Conservation (phyloP, 2,329 filamentous ascomycete species). For the Pseudocercospora fuligena region DNA sequence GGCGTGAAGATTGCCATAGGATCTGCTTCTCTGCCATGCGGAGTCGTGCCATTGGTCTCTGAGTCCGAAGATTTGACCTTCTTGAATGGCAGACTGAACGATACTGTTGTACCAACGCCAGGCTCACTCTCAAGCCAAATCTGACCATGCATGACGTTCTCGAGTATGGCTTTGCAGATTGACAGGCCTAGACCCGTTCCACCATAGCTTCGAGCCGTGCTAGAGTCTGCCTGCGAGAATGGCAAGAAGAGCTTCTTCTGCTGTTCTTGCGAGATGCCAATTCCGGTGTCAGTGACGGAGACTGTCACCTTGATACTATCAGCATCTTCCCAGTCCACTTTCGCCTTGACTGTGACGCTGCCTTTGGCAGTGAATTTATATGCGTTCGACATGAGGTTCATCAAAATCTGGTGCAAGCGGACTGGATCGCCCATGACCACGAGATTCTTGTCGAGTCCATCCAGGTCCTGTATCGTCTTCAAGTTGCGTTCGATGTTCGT, state of each 20-base stretch:
- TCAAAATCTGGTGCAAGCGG: conserved; percentile 59
- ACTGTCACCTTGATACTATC: conserved; percentile 77
- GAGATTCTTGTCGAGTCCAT: conserved; percentile 59
- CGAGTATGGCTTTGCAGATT: conserved; percentile 92
- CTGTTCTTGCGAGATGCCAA: conserved; percentile 83
- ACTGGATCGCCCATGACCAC: conserved; percentile 58
- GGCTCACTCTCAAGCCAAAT: conserved; percentile 82
- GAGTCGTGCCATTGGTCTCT: conserved; percentile 28
- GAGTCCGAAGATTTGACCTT: conserved; percentile 68
- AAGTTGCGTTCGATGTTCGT: conserved; percentile 66
- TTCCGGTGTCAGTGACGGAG: conserved; percentile 87
- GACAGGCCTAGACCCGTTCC: conserved; percentile 89
- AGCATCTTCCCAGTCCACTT: conserved; percentile 71
- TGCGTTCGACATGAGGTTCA: conserved; percentile 89
- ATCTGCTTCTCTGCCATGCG: conserved; percentile 49
- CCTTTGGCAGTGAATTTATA: conserved; percentile 92
- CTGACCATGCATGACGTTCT: conserved; percentile 85
- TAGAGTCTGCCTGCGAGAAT: conserved; percentile 90
- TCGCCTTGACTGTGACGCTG: conserved; percentile 80
- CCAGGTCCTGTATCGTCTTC: conserved; percentile 60
- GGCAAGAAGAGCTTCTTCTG: conserved; percentile 86
- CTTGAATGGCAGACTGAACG: conserved; percentile 83
- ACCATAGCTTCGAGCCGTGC: conserved; percentile 87
- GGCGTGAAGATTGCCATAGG: conserved; percentile 63
- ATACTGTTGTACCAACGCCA: conserved; percentile 71